These are phyloP conservation scores for Somion occarium DNA, from an alignment of 1,284 basidiomycete genomes.

Conservation along the genomic window DNA sequence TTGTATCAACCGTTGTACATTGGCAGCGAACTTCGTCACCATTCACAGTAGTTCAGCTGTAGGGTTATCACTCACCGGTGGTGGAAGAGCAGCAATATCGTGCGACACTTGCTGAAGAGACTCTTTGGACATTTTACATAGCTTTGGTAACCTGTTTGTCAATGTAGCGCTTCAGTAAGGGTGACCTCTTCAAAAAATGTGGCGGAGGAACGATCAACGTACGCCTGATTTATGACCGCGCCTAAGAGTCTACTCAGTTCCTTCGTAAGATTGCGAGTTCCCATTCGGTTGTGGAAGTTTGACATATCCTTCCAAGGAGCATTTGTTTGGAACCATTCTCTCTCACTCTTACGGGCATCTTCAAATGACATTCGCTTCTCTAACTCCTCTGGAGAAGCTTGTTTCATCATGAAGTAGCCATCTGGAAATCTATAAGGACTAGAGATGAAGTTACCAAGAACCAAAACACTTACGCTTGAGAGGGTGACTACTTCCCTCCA, in stretches of 20 bases:
- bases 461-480: slow-evolving; percentile 5
- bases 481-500: slow-evolving; percentile 4
- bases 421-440: slow-evolving; percentile 2
- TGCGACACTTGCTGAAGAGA: not conserved
- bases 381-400: slow-evolving; percentile 15
- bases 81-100: not conserved
- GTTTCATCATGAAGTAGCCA: slow-evolving; percentile 16
- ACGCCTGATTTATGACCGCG: slow-evolving; percentile 14
- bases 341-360: slow-evolving; percentile 10
- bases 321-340: slow-evolving; percentile 8
- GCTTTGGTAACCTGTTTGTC: not conserved
- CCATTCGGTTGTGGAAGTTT: slow-evolving; percentile 10
- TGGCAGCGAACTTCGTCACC: not conserved
- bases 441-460: not conserved
- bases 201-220: not conserved
- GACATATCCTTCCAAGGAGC: slow-evolving; percentile 11
- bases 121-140: slow-evolving; percentile 5
- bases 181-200: not conserved
- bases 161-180: too few relatives aligned
- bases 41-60: slow-evolving; percentile 6
- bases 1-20: slow-evolving; percentile 4
- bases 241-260: slow-evolving; percentile 14
- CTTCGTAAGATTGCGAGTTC: slow-evolving; percentile 13
- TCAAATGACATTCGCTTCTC: slow-evolving; percentile 10
- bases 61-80: slow-evolving; percentile 3